Evolutionary conservation across 1,139 yeast genomes (phyloP).

Genomic region (Geotrichum fermentans): DNA sequence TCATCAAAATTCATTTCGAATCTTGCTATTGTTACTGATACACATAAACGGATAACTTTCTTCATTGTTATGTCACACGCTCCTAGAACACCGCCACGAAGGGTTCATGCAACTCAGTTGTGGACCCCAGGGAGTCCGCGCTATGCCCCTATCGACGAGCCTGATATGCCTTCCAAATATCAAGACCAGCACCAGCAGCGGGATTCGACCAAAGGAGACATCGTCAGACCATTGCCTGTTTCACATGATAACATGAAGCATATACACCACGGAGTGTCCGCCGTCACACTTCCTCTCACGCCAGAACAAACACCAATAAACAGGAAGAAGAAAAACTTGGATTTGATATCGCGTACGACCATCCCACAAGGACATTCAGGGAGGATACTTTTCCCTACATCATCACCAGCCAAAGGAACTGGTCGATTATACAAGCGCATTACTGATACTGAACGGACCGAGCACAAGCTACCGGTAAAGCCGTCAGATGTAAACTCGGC

Average conservation of each 20-base stretch:
- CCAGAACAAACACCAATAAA: constrained; percentile 22
- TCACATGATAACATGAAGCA: neutral
- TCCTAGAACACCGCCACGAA: constrained; percentile 34
- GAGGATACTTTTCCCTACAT: constrained; percentile 17
- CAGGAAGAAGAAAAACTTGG: constrained; percentile 17
- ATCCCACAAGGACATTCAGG: constrained; percentile 7
- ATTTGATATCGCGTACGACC: constrained; percentile 11
- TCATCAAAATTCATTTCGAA: neutral
- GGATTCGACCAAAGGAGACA: neutral
- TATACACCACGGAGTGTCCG: neutral
- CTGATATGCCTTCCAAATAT: constrained; percentile 24
- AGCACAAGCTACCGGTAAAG: neutral
- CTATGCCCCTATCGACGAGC: constrained; percentile 37
- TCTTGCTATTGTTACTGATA: neutral
- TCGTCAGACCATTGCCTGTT: neutral
- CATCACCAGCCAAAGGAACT: constrained; percentile 19
- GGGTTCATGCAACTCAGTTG: constrained; percentile 23
- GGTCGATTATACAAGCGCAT: constrained; percentile 17
- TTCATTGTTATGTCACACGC: constrained; percentile 11
- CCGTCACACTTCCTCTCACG: constrained; percentile 18
- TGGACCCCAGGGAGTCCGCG: constrained; percentile 38
- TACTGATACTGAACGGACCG: neutral
- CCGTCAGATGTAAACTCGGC: neutral
- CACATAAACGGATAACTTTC: no score
- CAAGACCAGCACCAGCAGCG: neutral